Evolutionary conservation across 371 early-diverging fungal species (phyloP), one percentile per base, ranked within the genome.

Genomic region (Circinella minor): DNA sequence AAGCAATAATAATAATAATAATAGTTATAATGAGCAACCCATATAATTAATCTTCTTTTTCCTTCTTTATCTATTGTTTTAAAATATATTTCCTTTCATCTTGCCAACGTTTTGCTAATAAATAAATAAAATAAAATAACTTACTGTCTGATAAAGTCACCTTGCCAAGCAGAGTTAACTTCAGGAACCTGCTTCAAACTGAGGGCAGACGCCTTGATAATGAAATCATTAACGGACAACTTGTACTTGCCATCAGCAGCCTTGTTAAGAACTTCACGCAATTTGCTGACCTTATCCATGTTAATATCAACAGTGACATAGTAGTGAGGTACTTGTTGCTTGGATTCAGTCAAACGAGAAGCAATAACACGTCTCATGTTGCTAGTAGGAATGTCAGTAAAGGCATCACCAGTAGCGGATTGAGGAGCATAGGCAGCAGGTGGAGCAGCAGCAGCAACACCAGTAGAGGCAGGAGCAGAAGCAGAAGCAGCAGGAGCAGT

Each of bases 171-270:
- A 81, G 93, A 88, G 90, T 99, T 99, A 75, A 96, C 97, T 68
- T 94, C 97, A 38, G 99, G 98, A 10, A 98, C 96, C 74, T 92
- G 93, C 81, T 90, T 90, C 68, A 99, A 88, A 15, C 97, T 93
- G 62, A 94, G 87, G 60, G 94, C 93, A 51, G 96, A 88, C 0
- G 99, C 98, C 91, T 98, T 98, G 90, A 98, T 90, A 48, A 98
- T 90, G 77, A 99, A 98, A 84, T 99, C 99, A 80, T 99, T 99
- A 81, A 99, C 94, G 18, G 98, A 97, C 49, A 98, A 84, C 90
- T 97, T 98, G 91, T 91, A 96, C 77, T 93, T 89, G 66, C 94
- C 97, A 70, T 94, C 90, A 39, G 89, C 80, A 36, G 92, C 85
- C 71, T 87, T 88, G 90, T 99, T 99, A 66, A 99, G 87, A 17